Conservation (phyloP, 148 eudicot genomes). For the Rhododendron simsii region DNA sequence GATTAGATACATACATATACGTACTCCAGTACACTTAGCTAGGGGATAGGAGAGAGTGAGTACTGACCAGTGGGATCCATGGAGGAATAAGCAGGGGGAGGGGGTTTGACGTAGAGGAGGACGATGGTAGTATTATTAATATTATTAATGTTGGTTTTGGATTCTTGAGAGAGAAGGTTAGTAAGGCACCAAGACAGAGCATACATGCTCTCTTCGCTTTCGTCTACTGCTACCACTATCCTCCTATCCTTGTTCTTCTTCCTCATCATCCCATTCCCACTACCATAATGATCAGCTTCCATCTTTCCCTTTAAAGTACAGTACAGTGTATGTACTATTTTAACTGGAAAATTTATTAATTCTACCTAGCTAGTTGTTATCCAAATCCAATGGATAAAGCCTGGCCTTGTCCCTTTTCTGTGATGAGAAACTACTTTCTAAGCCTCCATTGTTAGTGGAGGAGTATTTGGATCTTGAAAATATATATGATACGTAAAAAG, state of each 20-base stretch:
- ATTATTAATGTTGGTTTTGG: constrained; percentile 23
- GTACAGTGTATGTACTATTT: too few species aligned
- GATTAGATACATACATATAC: not conserved
- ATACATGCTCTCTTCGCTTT: constrained; percentile 90
- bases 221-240: constrained; percentile 72
- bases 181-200: constrained; percentile 80
- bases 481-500: not conserved
- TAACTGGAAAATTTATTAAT: too few species aligned
- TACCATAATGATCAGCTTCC: not conserved
- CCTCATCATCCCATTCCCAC: not conserved
- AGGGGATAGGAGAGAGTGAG: not conserved
- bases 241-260: constrained; percentile 17
- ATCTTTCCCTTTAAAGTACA: too few species aligned
- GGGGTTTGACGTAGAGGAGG: constrained; percentile 79
- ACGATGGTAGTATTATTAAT: constrained; percentile 14
- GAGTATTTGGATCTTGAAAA: not conserved
- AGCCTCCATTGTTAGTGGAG: not conserved
- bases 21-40: too few species aligned
- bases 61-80: constrained; percentile 51
- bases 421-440: not conserved
- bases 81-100: constrained; percentile 61
- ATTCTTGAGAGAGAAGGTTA: constrained; percentile 35
- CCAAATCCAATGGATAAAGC: not conserved
- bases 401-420: not conserved
- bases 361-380: too few species aligned